Evolutionary conservation across 768 basidiomycete genomes (phyloP).

Genomic region (Amanita thiersii): DNA sequence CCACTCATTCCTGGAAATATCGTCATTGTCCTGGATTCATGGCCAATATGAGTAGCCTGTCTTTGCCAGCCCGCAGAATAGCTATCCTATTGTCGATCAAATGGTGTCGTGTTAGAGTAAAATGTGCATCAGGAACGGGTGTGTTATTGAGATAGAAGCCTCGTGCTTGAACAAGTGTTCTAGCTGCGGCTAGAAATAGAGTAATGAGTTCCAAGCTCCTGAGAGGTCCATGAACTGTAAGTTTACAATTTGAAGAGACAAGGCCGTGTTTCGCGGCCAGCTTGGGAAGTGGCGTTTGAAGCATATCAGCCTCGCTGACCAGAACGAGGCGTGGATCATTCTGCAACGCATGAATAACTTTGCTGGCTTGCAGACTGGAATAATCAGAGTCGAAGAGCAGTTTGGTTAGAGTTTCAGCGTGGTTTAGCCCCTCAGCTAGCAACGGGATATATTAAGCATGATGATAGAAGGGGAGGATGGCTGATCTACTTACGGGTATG

Average conservation of each 20-base stretch:
- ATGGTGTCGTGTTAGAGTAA: conserved; percentile 30
- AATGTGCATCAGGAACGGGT: conserved; percentile 41
- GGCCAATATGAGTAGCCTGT: conserved; percentile 53
- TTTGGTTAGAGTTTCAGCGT: conserved; percentile 34
- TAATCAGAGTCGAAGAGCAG: conserved; percentile 37
- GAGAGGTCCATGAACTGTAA: neutral
- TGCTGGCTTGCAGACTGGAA: conserved; percentile 38
- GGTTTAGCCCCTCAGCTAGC: conserved; percentile 30
- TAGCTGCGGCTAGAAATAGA: conserved; percentile 49
- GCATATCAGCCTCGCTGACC: conserved; percentile 40
- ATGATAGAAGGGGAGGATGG: neutral
- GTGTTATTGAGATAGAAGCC: conserved; percentile 70
- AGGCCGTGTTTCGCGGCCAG: conserved; percentile 54
- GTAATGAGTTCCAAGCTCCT: conserved; percentile 3
- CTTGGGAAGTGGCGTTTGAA: conserved; percentile 47
- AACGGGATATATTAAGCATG: conserved; percentile 6
- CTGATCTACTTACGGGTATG: conserved; percentile 25
- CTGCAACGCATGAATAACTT: conserved; percentile 53
- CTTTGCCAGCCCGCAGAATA: conserved; percentile 69
- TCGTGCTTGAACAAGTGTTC: conserved; percentile 49
- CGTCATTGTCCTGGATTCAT: conserved; percentile 7
- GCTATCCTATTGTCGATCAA: conserved; percentile 57
- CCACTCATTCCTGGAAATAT: neutral
- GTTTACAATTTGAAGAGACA: conserved; percentile 56
- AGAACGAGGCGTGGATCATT: conserved; percentile 60